Conservation (phyloP, 768 basidiomycete species). For the Suillus plorans region DNA sequence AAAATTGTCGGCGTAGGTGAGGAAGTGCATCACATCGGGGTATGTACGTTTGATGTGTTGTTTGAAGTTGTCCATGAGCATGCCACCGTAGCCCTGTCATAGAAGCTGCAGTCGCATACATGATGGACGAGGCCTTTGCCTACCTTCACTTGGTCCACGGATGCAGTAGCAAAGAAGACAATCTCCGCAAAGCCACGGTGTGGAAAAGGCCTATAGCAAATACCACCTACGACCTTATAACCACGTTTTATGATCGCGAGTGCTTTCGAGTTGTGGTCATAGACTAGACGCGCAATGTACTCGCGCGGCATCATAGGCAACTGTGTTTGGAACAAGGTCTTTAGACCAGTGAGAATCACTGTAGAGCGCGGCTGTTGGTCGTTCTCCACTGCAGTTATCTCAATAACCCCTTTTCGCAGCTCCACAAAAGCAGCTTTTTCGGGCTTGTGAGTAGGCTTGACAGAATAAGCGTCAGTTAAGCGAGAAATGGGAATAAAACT, state of each 20-base stretch:
- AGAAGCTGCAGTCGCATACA: not conserved
- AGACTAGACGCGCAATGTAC: constrained; percentile 94
- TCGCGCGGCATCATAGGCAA: constrained; percentile 99
- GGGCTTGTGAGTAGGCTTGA: constrained; percentile 52
- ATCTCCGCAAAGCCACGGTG: constrained; percentile 97
- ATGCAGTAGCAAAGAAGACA: constrained; percentile 97
- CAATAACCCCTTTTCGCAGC: constrained; percentile 78
- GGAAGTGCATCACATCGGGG: constrained; percentile 88
- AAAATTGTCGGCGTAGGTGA: constrained; percentile 99
- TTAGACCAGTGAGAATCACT: constrained; percentile 90
- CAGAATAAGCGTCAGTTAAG: constrained; percentile 7
- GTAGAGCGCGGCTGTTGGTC: constrained; percentile 73
- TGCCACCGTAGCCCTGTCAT: constrained; percentile 89
- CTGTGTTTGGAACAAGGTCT: constrained; percentile 96
- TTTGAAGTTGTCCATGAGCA: constrained; percentile 99
- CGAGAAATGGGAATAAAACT: constrained; percentile 20
- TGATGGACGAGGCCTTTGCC: constrained; percentile 14
- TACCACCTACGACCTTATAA: constrained; percentile 94
- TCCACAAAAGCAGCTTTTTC: constrained; percentile 84
- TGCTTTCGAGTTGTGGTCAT: constrained; percentile 88
- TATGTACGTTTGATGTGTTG: constrained; percentile 83
- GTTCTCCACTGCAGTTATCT: constrained; percentile 82
- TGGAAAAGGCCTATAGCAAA: constrained; percentile 94
- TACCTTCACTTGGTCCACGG: constrained; percentile 97
- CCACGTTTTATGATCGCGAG: constrained; percentile 95